Evolutionary conservation across 2,329 filamentous ascomycete species (phyloP), one percentile per base, ranked within the genome.

Genomic region (Arthrobotrys sphaeroides): DNA sequence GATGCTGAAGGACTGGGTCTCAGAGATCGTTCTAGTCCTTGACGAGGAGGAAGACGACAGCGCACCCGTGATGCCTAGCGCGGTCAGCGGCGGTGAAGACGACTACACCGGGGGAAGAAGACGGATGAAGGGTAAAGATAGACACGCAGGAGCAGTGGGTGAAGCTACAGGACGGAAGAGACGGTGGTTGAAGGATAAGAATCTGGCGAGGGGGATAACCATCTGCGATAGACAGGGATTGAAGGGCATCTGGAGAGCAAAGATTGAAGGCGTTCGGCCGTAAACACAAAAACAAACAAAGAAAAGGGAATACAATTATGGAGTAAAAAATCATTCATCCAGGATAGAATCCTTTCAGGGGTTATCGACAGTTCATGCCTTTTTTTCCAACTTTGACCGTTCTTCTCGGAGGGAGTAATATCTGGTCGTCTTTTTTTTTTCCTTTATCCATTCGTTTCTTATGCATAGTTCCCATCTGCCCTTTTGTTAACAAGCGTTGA

Each of bases 101-200:
- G 49, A 74, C n/a, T 74, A 53, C 20, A 38, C 61, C 6, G 64
- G 64, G 12, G 10, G 64, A 16, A 42, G 69, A 24, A 47, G 70
- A 24, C 43, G 62, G 33, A 55, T 38, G 45, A 68, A 68, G 28
- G 70, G 61, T 5, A 74, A 74, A n/a, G 70, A 68, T 33, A 43
- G 43, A 28, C 20, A 61, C 28, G 20, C 55, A 5, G 70, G 64
- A 5, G 53, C 62, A 0, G 70, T 74, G 9, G 43, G 62, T 16
- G 70, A 74, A 33, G 62, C 62, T 1, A 74, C 70, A 1, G 70
- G 70, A 5, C 36, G 70, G 26, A 74, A 74, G 55, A 68, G 70
- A 51, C 62, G 70, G 26, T 74, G 70, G 70, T 67, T 74, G 70
- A 74, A 74, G 31, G 70, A 74, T 62, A 68, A 59, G 55, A 74